Conservation (phyloP, 164 flowering plant genomes). For the Magnolia changhungtana region DNA sequence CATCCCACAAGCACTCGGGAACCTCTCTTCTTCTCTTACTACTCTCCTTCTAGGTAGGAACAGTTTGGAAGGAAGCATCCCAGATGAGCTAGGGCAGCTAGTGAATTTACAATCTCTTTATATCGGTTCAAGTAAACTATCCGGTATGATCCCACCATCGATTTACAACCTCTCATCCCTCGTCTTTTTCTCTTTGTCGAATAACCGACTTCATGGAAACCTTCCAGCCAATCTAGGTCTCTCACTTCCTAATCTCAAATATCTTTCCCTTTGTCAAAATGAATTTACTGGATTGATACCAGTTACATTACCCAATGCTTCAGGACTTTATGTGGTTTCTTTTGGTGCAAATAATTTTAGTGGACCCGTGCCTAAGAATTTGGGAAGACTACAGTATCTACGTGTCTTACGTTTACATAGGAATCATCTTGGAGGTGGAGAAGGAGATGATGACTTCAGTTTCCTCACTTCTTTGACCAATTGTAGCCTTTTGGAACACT, state of each 20-base stretch:
- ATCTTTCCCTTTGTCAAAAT: not conserved
- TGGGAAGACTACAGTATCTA: slow-evolving; percentile 1
- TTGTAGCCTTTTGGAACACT: too few species aligned
- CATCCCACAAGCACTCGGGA: slow-evolving; percentile 33
- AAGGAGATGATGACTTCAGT: slow-evolving; percentile 9
- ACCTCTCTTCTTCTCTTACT: slow-evolving; percentile 28
- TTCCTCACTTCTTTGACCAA: too few species aligned
- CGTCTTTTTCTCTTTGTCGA: not conserved
- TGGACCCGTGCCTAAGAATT: slow-evolving; percentile 7
- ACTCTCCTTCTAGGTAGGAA: slow-evolving; percentile 12
- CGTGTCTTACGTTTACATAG: not conserved
- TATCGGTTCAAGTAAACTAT: slow-evolving; percentile 6
- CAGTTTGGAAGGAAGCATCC: slow-evolving; percentile 20
- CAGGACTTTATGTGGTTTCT: not conserved
- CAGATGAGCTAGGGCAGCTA: slow-evolving; percentile 14
- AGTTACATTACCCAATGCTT: slow-evolving; percentile 1
- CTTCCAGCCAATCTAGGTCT: slow-evolving; percentile 24
- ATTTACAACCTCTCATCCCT: not conserved
- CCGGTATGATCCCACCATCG: slow-evolving; percentile 8
- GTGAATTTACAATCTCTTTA: slow-evolving; percentile 1
- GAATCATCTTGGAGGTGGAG: not conserved
- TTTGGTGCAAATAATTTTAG: not conserved
- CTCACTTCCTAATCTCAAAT: slow-evolving; percentile 22
- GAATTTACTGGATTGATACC: not conserved
- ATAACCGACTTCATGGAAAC: slow-evolving; percentile 9